Base-by-base conservation (phyloP, 495 filamentous ascomycete genomes). In the Rostrohypoxylon terebratum region DNA sequence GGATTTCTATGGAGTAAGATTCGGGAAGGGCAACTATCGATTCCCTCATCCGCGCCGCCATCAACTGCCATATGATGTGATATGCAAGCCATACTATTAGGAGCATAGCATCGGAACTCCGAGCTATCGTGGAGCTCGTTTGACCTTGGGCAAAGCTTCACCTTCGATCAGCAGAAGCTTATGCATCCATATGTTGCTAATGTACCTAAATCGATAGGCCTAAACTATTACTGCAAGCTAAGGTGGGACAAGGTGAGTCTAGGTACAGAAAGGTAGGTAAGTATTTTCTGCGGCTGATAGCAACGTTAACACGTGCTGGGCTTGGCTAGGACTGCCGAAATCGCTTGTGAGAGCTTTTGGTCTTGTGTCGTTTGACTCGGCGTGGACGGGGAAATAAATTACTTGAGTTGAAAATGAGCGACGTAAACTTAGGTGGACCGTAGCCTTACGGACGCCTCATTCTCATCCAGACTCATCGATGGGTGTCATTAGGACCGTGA, bases 41-140 rank as follows among this genome's bases (percentile, higher is more conserved):
- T 25, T 63, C 55, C 66, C 66, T 53, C 33, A 67, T 38, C 62
- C 45, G 58, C 58, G 45, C 66, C 63, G 58, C 66, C 59, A 63
- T 31, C 59, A 10, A 14, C 57, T 54, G 38, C 45, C 51, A 60
- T 60, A 66, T 25, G 64, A 60, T 55, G 33, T 70, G 50, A 58
- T 66, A 66, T 66, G 62, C 57, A 63, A 66, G 57, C 71, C 62
- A 68, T 69, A 58, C 55, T 60, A 42, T 34, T 55, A 65, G 16
- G 10, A 58, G 48, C 53, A 58, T 50, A 18, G 57, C 16, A 34
- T 45, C 62, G 61, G 71, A 73, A 63, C 61, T 73, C 60, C 54
- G 65, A 64, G 18, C 14, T 33, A 47, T 66, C 64, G 10, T 58
- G 20, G 42, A 7, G 40, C 28, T 40, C 38, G n/a, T 20, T 40